Evolutionary conservation across 768 basidiomycete genomes (phyloP), one percentile per base, ranked within the genome.

Genomic region (Amanita subjunquillea): DNA sequence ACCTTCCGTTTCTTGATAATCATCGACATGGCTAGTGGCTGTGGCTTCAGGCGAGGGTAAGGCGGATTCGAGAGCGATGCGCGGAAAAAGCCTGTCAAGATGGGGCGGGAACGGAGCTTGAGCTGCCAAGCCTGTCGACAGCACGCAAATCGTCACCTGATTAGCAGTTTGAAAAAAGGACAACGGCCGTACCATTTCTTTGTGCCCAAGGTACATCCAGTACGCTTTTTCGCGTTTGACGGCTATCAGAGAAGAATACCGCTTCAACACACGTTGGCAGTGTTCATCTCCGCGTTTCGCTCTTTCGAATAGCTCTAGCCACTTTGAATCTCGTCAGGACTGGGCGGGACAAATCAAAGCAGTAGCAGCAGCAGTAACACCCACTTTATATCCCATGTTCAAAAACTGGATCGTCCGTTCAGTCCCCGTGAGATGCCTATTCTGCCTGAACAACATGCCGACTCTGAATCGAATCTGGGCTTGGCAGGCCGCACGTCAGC

Each of bases 11-110:
- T 68, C 7, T 68, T 62, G 32, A 94, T 87, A 71, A 92, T 89
- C 63, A 78, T 75, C 1, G 78, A 73, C 42, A 92, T 77, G n/a
- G 75, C 71, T 4, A 67, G 58, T 0, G 94, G 93, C 56, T 95
- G 91, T 0, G 88, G 90, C 38, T 76, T 80, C 58, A 96, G 69
- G 0, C 88, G 80, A 0, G 91, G 91, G 12, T 96, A 75, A 1
- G 91, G 88, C 0, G 68, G 72, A 62, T 91, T 80, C 65, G 67
- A 79, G 6, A 78, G 48, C 0, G 83, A 73, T 0, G 90, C 77
- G 9, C 79, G 80, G n/a, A 91, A 62, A 62, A 79, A 78, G 4
- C 90, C 87, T 6, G 87, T 91, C 54, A 91, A 65, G 32, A 85
- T 82, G 10, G 87, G 83, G 3, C 82, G 77, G 20, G 71, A 76